Conservation (phyloP, 2,329 filamentous ascomycete species). For the Aspergillus fumigatiaffinis region DNA sequence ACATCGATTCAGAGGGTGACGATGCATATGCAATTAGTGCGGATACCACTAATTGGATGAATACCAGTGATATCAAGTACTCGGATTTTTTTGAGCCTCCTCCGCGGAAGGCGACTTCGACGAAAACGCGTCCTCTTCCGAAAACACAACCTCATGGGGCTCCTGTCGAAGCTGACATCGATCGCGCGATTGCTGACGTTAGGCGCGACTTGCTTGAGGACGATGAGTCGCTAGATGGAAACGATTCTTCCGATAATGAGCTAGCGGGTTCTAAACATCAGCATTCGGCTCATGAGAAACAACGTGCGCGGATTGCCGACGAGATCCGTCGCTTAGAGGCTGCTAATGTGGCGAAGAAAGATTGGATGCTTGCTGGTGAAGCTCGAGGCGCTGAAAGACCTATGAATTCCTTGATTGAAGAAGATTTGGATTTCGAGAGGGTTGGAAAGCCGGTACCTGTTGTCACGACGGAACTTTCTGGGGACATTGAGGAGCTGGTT, state of each 20-base stretch:
- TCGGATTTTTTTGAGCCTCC: constrained; percentile 91
- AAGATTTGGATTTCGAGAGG: constrained; percentile 94
- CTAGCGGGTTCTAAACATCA: constrained; percentile 36
- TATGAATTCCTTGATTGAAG: constrained; percentile 84
- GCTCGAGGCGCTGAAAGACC: constrained; percentile 77
- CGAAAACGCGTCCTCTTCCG: constrained; percentile 50
- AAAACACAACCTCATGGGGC: constrained; percentile 46
- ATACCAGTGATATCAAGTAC: constrained; percentile 87
- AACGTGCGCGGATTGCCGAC: constrained; percentile 78
- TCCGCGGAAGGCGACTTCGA: constrained; percentile 63
- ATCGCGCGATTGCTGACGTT: constrained; percentile 80
- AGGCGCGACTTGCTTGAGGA: constrained; percentile 89
- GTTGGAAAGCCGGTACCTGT: constrained; percentile 92
- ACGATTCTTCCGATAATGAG: constrained; percentile 65
- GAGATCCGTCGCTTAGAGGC: constrained; percentile 91
- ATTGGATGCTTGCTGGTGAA: constrained; percentile 89
- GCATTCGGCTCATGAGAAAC: constrained; percentile 75
- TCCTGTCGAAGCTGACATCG: constrained; percentile 63
- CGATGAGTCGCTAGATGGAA: constrained; percentile 49
- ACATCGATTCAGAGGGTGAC: constrained; percentile 61
- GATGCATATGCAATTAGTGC: constrained; percentile 50
- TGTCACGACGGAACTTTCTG: constrained; percentile 84
- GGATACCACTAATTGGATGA: constrained; percentile 58
- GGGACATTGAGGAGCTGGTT: constrained; percentile 88
- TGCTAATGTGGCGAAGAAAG: constrained; percentile 80